phyloP scores from a whole-genome alignment of 108 stramenopile species.

The Chaetoceros tenuissimus region DNA sequence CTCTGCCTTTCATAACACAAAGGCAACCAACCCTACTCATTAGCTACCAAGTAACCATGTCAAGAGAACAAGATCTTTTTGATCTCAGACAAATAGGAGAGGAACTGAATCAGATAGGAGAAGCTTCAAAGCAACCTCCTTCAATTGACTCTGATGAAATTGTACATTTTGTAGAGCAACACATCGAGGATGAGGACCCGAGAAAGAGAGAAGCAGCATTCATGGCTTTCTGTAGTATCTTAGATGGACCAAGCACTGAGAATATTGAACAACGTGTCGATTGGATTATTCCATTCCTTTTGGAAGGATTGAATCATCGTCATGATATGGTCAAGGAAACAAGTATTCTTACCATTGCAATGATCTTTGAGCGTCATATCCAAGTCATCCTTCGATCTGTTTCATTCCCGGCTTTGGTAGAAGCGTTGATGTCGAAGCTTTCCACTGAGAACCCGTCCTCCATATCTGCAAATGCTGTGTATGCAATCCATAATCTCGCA shows the following conservation, averaged over 20 bases:
- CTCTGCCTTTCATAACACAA: no score
- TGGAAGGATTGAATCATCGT: slow-evolving; percentile 61
- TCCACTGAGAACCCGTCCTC: slow-evolving; percentile 59
- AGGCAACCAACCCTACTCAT: no score
- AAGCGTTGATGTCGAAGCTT: slow-evolving; percentile 57
- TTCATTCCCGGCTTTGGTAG: slow-evolving; percentile 67
- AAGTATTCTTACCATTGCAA: slow-evolving; percentile 82
- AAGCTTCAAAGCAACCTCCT: no score
- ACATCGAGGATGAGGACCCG: slow-evolving; percentile 86
- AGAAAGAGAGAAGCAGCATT: slow-evolving; percentile 84
- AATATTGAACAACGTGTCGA: slow-evolving; percentile 70
- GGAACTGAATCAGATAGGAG: no score
- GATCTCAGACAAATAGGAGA: no score
- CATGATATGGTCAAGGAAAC: slow-evolving; percentile 86
- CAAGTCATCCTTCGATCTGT: slow-evolving; percentile 65
- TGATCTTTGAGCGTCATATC: slow-evolving; percentile 88
- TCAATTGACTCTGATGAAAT: no score
- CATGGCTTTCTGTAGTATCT: slow-evolving; percentile 87
- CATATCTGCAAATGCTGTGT: slow-evolving; percentile 83
- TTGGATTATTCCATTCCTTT: slow-evolving; percentile 76
- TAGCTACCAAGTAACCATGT: no score
- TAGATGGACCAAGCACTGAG: slow-evolving; percentile 80
- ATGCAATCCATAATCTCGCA: slow-evolving; percentile 87
- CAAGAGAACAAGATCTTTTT: no score
- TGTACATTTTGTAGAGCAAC: slow-evolving; percentile 68